These are phyloP conservation scores for Vaccinium darrowii DNA, from an alignment of 148 eudicot genomes.

Conservation along the genomic window DNA sequence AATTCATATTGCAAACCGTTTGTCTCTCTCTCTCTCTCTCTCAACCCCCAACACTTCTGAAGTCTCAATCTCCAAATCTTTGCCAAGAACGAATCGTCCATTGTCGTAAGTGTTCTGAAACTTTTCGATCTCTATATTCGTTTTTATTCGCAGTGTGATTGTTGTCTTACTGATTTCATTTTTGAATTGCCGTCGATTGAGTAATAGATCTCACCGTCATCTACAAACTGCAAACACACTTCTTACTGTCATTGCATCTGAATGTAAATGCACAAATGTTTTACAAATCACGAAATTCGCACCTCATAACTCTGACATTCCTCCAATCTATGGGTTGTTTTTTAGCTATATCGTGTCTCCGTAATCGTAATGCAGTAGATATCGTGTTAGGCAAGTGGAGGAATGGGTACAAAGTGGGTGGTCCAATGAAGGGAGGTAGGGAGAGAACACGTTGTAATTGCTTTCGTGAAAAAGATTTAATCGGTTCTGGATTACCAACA, in stretches of 20 bases:
- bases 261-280: neutral
- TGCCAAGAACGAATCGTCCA: neutral
- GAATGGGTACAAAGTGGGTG: neutral
- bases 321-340: neutral
- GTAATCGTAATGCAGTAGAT: neutral
- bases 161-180: neutral
- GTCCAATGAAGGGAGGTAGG: neutral
- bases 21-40: neutral
- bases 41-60: neutral
- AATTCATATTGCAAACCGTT: neutral
- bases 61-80: slow-evolving; percentile 12
- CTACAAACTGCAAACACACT: neutral
- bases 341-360: neutral
- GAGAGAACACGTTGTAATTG: neutral
- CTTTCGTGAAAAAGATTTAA: too few relatives aligned
- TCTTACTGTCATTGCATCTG: neutral
- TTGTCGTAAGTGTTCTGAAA: slow-evolving; percentile 12
- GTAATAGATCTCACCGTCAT: slow-evolving; percentile 3
- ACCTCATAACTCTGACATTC: neutral
- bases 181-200: neutral
- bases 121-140: neutral
- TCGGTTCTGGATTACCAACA: too few relatives aligned
- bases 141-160: neutral
- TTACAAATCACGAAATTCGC: neutral
- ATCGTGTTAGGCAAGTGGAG: neutral